phyloP scores from a whole-genome alignment of 345 rosid genomes.

The Eucalyptus sideroxylon region DNA sequence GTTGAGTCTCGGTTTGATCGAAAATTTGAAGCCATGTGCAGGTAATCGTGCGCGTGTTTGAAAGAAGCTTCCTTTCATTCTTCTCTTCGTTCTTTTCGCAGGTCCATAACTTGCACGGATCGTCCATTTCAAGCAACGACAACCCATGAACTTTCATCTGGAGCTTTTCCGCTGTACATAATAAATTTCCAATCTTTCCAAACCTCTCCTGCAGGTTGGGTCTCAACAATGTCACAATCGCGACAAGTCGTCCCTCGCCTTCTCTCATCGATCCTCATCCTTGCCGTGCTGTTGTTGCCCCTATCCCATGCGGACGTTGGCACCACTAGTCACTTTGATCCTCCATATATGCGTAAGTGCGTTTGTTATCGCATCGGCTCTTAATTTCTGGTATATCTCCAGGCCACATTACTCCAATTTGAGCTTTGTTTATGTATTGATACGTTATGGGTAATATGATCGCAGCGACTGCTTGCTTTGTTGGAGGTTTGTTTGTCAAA shows the following conservation, averaged over 20 bases:
- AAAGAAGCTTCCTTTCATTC: neutral
- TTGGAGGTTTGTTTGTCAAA: too few relatives aligned
- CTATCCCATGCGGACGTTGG: constrained; percentile 19
- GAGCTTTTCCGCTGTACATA: neutral
- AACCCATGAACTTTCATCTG: neutral
- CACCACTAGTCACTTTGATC: constrained; percentile 14
- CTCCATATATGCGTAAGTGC: constrained; percentile 38
- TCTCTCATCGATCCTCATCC: neutral
- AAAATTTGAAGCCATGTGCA: neutral
- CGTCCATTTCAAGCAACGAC: neutral
- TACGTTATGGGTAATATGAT: neutral
- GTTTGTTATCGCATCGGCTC: neutral
- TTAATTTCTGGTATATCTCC: neutral
- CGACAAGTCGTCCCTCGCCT: neutral
- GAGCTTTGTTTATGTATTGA: neutral
- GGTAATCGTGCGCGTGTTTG: neutral
- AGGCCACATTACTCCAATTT: too few relatives aligned
- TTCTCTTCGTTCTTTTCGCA: neutral
- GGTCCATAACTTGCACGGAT: neutral
- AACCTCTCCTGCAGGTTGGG: neutral
- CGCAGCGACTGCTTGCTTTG: constrained; percentile 45
- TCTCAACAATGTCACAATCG: neutral
- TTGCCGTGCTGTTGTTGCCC: neutral
- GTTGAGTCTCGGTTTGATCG: too few relatives aligned
- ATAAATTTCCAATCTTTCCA: neutral